Evolutionary conservation across 2,329 filamentous ascomycete species (phyloP), one percentile per base, ranked within the genome.

Genomic region (Ophiostoma montium): DNA sequence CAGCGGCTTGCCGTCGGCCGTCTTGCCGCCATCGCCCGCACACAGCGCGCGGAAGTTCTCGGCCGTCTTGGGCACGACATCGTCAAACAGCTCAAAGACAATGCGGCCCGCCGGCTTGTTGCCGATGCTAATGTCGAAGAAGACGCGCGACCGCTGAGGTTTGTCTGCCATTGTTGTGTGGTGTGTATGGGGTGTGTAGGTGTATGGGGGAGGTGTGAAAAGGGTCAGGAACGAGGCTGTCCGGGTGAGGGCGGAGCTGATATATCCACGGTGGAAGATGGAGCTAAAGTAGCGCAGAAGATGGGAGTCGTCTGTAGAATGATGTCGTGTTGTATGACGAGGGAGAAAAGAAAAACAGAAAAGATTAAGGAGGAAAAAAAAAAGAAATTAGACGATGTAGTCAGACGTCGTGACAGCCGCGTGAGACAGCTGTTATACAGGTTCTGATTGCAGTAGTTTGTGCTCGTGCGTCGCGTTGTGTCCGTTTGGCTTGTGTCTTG

Each of bases 21-120:
- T 86, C 21, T 75, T 59, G 53, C 90, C 90, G 70, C 95, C 95
- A 72, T 96, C 90, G 57, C 90, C 90, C 0, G 90, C 95, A 72
- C 88, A 95, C 54, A 95, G 80, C 49, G 82, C 80, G 61, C 89
- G 86, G 75, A 96, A 96, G 75, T 96, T 96, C 60, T 95, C 89
- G 56, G 84, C 86, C 5, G 90, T 96, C 72, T 94, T 95, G 62
- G 90, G 90, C 18, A 95, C 89, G 53, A 94, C 74, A 57, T 77
- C 70, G 56, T 70, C 65, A 69, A 79, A 82, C 53, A 98, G 79
- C 71, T 95, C 87, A 67, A 98, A 90, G 54, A 76, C 80, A 63
- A 98, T 73, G 56, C 90, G 83, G 53, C 88, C 89, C 53, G 79
- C 76, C 39, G 77, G 70, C 59, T 79, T 75, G 52, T 78, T 76